These are phyloP conservation scores for Ambrosiella cleistominuta DNA, from an alignment of 2,329 filamentous ascomycete genomes.

Conservation along the genomic window DNA sequence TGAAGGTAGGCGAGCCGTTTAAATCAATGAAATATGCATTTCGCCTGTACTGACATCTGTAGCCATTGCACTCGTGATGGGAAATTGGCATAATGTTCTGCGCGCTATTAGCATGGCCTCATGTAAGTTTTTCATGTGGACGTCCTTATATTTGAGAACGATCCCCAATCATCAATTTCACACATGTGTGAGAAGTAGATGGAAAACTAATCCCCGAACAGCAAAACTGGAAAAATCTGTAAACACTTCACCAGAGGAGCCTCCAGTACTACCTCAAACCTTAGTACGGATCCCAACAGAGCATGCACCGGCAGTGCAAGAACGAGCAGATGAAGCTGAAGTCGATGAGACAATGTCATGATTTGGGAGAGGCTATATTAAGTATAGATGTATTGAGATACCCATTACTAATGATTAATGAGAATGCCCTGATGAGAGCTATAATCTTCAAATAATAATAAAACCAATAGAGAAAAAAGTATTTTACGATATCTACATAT, in stretches of 20 bases:
- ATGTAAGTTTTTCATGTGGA: conserved; percentile 30
- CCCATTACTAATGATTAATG: not conserved
- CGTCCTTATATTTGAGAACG: not conserved
- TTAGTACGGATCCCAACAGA: conserved; percentile 73
- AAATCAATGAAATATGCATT: not conserved
- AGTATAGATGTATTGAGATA: not conserved
- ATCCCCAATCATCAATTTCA: not conserved
- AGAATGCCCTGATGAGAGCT: not conserved
- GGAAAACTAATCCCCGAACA: not conserved
- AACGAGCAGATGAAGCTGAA: conserved; percentile 36
- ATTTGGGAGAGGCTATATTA: not conserved
- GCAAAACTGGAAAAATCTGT: conserved; percentile 10
- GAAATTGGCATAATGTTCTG: conserved; percentile 78
- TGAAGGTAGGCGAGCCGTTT: conserved; percentile 37
- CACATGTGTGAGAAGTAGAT: not conserved
- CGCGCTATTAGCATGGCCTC: conserved; percentile 76
- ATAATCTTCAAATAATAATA: not conserved
- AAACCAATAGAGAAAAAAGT: too few species aligned
- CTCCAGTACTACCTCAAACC: conserved; percentile 47
- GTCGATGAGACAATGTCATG: conserved; percentile 19
- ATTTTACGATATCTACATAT: too few species aligned
- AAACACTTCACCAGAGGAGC: not conserved
- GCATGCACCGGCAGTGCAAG: conserved; percentile 48
- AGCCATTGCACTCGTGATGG: conserved; percentile 71
- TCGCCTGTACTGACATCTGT: conserved; percentile 3